Base-by-base conservation (phyloP, 73 alveolate species). In the Stentor coeruleus region DNA sequence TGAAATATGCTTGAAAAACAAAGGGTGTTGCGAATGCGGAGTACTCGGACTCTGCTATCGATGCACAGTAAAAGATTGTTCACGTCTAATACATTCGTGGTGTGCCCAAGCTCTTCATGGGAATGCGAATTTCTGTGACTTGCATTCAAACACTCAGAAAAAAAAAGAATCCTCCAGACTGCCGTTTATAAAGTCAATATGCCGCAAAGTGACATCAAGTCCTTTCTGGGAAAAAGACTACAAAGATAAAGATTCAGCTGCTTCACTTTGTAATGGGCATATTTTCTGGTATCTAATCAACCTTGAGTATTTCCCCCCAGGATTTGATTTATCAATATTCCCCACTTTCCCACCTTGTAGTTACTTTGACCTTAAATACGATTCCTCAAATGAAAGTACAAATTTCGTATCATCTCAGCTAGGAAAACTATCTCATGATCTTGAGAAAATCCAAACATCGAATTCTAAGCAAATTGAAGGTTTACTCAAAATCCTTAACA, bases 21-120 rank as follows among this genome's bases (percentile, higher is more conserved):
- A 66, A 66, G 79, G 79, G 42, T 66, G 79, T 33, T 66, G n/a
- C 37, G 37, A 20, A 66, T 66, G 79, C 33, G 79, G 79, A 66
- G 39, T 20, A 26, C 11, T 20, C 15, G 79, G 79, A 0, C 37
- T 66, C n/a, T 66, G n/a, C n/a, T 66, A 66, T 33, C 36, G 37
- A 66, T 66, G 79, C 37, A 66, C 40, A 20, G 37, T 66, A 26
- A 66, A 31, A 66, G 79, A 66, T 33, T 66, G 79, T 40, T 66
- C 79, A 20, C 36, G 37, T 28, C 37, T 66, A 37, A 31, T 66
- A 28, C 79, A 66, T 66, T 20, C n/a, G 39, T 66, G 79, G 79
- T 66, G 79, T 2, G n/a, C 79, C 20, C 20, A 28, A 11, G n/a
- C 20, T 33, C 39, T 20, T 26, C 79, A 66, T 66, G 66, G 66